These are phyloP conservation scores for Apiotrichum laibachii DNA, from an alignment of 1,284 basidiomycete species.

Conservation along the genomic window DNA sequence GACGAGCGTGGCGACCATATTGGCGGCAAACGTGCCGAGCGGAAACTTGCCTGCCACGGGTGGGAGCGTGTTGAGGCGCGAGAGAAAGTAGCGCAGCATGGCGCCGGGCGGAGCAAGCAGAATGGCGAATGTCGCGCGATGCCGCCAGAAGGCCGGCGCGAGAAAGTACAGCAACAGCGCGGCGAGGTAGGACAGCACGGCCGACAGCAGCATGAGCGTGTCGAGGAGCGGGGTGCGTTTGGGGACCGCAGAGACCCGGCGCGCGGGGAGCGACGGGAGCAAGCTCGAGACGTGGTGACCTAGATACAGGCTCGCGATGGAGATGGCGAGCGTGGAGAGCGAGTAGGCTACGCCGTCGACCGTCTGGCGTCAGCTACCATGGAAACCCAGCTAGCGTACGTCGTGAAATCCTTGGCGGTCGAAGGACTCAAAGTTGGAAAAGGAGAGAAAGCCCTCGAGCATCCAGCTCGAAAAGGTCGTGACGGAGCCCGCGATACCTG, in stretches of 20 bases:
- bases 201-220: conserved; percentile 40
- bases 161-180: conserved; percentile 74
- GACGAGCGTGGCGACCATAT: conserved; percentile 74
- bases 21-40: conserved; percentile 82
- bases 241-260: conserved; percentile 47
- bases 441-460: conserved; percentile 79
- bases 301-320: conserved; percentile 53
- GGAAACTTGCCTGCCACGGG: conserved; percentile 62
- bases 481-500: conserved; percentile 90
- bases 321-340: conserved; percentile 71
- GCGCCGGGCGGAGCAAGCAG: conserved; percentile 87
- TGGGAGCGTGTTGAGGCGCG: conserved; percentile 65
- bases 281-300: conserved; percentile 36
- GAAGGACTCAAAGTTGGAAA: conserved; percentile 66
- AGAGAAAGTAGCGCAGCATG: conserved; percentile 76
- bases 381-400: conserved; percentile 56
- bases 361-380: conserved; percentile 57
- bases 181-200: conserved; percentile 51
- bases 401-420: conserved; percentile 69
- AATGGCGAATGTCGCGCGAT: conserved; percentile 79
- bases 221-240: conserved; percentile 36
- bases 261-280: conserved; percentile 62
- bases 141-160: conserved; percentile 67
- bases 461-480: conserved; percentile 98
- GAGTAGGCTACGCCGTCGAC: conserved; percentile 80